These are phyloP conservation scores for Russula sp. DNA, from an alignment of 768 basidiomycete genomes.

Conservation along the genomic window DNA sequence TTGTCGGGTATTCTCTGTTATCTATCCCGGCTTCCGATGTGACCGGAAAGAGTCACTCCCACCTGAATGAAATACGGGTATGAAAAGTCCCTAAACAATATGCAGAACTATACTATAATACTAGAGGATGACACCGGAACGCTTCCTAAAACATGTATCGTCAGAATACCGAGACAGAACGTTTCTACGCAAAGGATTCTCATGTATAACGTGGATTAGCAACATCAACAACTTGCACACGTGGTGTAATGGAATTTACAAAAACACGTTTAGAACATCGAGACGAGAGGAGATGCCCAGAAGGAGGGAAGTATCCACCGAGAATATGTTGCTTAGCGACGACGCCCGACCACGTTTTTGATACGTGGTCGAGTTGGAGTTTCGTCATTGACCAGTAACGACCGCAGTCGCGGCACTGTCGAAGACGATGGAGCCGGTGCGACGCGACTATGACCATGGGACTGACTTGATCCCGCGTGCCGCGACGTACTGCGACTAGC, in stretches of 20 bases:
- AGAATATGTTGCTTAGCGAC: conserved; percentile 36
- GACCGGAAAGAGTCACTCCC: too few species aligned
- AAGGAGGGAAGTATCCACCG: not conserved
- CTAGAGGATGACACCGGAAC: conserved; percentile 6
- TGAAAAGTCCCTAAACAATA: conserved; percentile 6
- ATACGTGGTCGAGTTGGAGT: conserved; percentile 59
- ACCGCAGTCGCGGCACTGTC: conserved; percentile 32
- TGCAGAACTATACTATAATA: not conserved
- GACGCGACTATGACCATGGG: conserved; percentile 10
- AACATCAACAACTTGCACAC: conserved; percentile 11
- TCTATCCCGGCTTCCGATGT: too few species aligned
- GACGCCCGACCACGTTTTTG: conserved; percentile 39
- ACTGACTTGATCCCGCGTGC: conserved; percentile 13
- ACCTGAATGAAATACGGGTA: not conserved
- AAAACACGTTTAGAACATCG: not conserved
- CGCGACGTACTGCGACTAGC: conserved; percentile 3
- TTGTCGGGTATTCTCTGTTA: too few species aligned
- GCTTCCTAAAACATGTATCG: not conserved
- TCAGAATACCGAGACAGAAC: conserved; percentile 2
- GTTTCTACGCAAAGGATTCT: not conserved
- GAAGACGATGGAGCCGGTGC: conserved; percentile 20
- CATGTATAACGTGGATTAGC: conserved; percentile 6
- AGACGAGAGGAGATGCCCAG: not conserved
- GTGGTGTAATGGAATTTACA: not conserved
- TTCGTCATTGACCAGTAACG: conserved; percentile 41